Conservation (phyloP, 176 grass and related monocot species). For the Carex myosuroides region DNA sequence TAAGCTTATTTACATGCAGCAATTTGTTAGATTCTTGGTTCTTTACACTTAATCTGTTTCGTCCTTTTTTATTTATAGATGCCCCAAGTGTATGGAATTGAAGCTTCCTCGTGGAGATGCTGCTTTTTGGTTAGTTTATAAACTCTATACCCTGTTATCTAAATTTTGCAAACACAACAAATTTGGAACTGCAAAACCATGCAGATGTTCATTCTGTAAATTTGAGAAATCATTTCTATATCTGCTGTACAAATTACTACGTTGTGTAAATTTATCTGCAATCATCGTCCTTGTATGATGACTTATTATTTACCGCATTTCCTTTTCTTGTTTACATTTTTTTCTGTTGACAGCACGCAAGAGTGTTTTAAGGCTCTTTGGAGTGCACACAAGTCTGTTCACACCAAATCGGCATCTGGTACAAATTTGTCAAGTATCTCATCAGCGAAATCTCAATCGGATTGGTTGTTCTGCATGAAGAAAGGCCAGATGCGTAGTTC, state of each 20-base stretch:
- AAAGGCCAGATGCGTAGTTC: constrained; percentile 51
- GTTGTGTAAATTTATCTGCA: neutral
- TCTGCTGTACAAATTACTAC: neutral
- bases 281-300: neutral
- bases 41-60: neutral
- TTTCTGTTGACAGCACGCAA: constrained; percentile 50
- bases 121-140: constrained; percentile 75
- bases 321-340: neutral
- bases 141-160: neutral
- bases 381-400: constrained; percentile 79
- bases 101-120: constrained; percentile 75
- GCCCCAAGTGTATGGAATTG: constrained; percentile 70
- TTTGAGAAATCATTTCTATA: neutral
- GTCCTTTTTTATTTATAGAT: constrained; percentile 43
- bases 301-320: neutral
- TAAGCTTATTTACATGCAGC: neutral
- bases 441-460: constrained; percentile 47
- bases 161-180: neutral
- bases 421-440: constrained; percentile 13
- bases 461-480: constrained; percentile 81
- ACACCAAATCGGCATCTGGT: constrained; percentile 37
- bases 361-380: constrained; percentile 88
- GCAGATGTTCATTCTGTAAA: neutral
- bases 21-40: neutral
- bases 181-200: neutral